Evolutionary conservation across 345 rosid genomes (phyloP), one percentile per base, ranked within the genome.

Genomic region (Eutrema yunnanense): DNA sequence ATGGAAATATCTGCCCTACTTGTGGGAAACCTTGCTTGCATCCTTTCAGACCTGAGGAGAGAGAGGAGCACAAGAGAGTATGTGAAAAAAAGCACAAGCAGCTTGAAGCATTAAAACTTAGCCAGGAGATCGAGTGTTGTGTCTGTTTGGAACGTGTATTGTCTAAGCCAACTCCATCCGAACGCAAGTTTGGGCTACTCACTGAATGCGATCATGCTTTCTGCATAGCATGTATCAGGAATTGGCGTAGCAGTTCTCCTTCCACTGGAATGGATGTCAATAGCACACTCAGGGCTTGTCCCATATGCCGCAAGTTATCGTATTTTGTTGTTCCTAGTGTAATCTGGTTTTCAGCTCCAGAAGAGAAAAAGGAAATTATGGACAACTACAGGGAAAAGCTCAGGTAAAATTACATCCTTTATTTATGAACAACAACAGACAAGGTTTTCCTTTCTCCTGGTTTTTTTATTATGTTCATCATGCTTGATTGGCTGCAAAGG

Each of bases 151-250:
- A 92, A 48, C 90, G 90, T 77, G 94, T 92, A n/a, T 84, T 92
- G 46, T 86, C 88, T 11, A 92, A 92, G 74, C 80, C 93, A 13
- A 76, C 88, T 14, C 87, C 87, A 46, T 88, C 93, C 57, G 96
- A 89, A 55, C 82, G 97, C 26, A 92, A 90, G 85, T 92, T 95
- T 65, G 98, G 99, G 43, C 67, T 92, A 76, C 84, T 95, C 16
- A 88, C 98, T 8, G 99, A 95, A 76, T 92, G 99, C 57, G 94
- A 95, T 83, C 99, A 95, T 85, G 96, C 99, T 38, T 95, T 95
- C 73, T 95, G 99, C 72, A 84, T 85, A 55, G 84, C 84, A 4
- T 92, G 97, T 53, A 92, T 92, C 81, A 82, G 97, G 79, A 92
- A 92, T 70, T 92, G 96, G 96, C 96, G 94, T 26, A 83, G 82